Percentiles rank a stretch among this genome's conserved stretches.
phyloP scores from a whole-genome alignment of 768 basidiomycete species.

The Amanita jacksonii region DNA sequence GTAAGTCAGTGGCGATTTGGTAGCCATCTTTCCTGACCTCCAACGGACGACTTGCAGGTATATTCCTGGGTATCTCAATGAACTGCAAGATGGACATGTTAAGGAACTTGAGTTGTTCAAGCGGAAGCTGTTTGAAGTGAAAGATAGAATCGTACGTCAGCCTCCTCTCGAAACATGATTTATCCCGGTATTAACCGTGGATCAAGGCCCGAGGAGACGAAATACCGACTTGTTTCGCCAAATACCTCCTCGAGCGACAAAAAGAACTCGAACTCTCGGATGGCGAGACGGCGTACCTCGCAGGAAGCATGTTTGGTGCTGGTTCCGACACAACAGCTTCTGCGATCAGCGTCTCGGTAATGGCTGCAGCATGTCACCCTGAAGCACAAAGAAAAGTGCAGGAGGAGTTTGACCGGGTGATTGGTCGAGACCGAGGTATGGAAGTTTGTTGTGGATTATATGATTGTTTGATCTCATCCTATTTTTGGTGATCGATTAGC shows the following conservation, averaged over 20 bases:
- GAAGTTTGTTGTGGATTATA: background rate
- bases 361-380: conserved; percentile 49
- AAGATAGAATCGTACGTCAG: conserved; percentile 30
- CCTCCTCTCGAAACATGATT: background rate
- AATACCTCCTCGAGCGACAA: conserved; percentile 50
- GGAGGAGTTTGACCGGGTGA: conserved; percentile 41
- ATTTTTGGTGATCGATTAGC: conserved; percentile 13
- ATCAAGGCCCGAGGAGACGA: conserved; percentile 25
- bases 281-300: conserved; percentile 52
- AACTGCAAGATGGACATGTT: conserved; percentile 43
- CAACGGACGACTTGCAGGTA: conserved; percentile 20
- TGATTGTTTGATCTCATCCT: background rate
- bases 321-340: conserved; percentile 59
- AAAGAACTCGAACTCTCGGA: conserved; percentile 41
- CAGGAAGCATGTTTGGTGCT: conserved; percentile 57
- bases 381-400: conserved; percentile 42
- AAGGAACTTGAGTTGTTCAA: conserved; percentile 51
- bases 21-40: background rate
- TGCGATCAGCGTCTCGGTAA: conserved; percentile 44
- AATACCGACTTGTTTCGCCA: conserved; percentile 40
- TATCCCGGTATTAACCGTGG: background rate
- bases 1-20: conserved; percentile 12
- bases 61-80: conserved; percentile 53
- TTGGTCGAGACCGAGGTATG: conserved; percentile 36
- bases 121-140: conserved; percentile 37